phyloP scores from a whole-genome alignment of 2,329 filamentous ascomycete genomes.

The Aspergillus neotritici region DNA sequence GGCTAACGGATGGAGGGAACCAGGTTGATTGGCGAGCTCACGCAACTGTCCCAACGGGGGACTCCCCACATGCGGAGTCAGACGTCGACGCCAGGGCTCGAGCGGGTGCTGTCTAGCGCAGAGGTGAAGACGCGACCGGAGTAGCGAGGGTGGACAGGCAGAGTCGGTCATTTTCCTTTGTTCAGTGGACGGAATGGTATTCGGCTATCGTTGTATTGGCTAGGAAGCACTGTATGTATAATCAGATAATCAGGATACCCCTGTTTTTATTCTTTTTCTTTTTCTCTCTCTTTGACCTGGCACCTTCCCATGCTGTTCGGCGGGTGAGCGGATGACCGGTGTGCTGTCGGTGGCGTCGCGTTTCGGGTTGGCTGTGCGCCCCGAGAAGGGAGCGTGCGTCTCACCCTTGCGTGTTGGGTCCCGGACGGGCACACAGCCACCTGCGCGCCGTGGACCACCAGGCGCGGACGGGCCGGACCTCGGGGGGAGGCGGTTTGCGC shows the following conservation, averaged over 20 bases:
- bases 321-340: too few species aligned
- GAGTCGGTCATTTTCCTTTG: slow-evolving; percentile 12
- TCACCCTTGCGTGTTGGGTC: too few species aligned
- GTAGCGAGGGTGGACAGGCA: neutral
- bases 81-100: slow-evolving; percentile 25
- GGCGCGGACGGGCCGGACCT: neutral
- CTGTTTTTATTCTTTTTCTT: slow-evolving; percentile 9
- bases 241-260: slow-evolving; percentile 26
- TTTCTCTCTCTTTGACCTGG: neutral
- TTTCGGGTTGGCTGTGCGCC: too few species aligned
- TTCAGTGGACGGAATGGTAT: slow-evolving; percentile 2
- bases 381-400: too few species aligned
- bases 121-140: slow-evolving; percentile 10
- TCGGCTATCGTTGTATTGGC: slow-evolving; percentile 14
- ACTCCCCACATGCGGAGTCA: slow-evolving; percentile 24
- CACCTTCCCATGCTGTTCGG: neutral
- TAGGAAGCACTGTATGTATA: slow-evolving; percentile 19
- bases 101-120: slow-evolving; percentile 5
- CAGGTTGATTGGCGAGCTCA: slow-evolving; percentile 37
- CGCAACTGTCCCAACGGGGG: slow-evolving; percentile 28
- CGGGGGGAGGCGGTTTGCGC: neutral
- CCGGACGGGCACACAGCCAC: too few species aligned
- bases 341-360: too few species aligned
- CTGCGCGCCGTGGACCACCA: neutral
- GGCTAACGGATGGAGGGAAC: slow-evolving; percentile 4